Percentiles rank a stretch among this genome's conserved stretches.
These are phyloP conservation scores for Naganishia randhawae DNA, from an alignment of 768 basidiomycete species.

Conservation along the genomic window DNA sequence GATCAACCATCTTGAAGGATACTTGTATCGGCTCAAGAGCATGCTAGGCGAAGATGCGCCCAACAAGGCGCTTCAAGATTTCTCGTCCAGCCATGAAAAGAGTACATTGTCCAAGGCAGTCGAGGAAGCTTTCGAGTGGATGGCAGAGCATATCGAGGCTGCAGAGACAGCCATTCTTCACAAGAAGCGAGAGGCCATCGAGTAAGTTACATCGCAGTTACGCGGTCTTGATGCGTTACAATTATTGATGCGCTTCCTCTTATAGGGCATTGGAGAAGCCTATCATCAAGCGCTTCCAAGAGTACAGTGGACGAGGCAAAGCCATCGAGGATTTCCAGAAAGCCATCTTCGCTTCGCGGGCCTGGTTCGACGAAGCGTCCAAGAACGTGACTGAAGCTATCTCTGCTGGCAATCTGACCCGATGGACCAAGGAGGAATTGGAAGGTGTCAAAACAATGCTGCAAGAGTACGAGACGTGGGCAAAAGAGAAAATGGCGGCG, in stretches of 20 bases:
- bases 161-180: slow-evolving; percentile 73
- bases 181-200: slow-evolving; percentile 71
- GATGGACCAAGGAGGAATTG: slow-evolving; percentile 84
- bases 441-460: slow-evolving; percentile 71
- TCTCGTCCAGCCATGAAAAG: slow-evolving; percentile 71
- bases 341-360: slow-evolving; percentile 54
- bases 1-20: slow-evolving; percentile 82
- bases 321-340: slow-evolving; percentile 83
- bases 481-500: slow-evolving; percentile 62
- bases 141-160: slow-evolving; percentile 74
- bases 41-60: slow-evolving; percentile 64
- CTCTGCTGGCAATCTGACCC: slow-evolving; percentile 62
- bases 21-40: slow-evolving; percentile 85
- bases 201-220: slow-evolving; percentile 59
- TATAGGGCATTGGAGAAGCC: slow-evolving; percentile 71
- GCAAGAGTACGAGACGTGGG: slow-evolving; percentile 77
- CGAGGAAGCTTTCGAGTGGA: slow-evolving; percentile 74
- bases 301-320: slow-evolving; percentile 78
- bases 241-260: background rate
- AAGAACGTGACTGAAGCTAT: slow-evolving; percentile 68
- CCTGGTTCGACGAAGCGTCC: slow-evolving; percentile 80
- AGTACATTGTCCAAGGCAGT: slow-evolving; percentile 63
- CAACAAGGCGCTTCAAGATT: slow-evolving; percentile 76
- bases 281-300: slow-evolving; percentile 79
- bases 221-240: background rate